Percentiles rank a stretch among this genome's conserved stretches.
phyloP scores from a whole-genome alignment of 306 rosid genomes.

The Dalbergia cochinchinensis region DNA sequence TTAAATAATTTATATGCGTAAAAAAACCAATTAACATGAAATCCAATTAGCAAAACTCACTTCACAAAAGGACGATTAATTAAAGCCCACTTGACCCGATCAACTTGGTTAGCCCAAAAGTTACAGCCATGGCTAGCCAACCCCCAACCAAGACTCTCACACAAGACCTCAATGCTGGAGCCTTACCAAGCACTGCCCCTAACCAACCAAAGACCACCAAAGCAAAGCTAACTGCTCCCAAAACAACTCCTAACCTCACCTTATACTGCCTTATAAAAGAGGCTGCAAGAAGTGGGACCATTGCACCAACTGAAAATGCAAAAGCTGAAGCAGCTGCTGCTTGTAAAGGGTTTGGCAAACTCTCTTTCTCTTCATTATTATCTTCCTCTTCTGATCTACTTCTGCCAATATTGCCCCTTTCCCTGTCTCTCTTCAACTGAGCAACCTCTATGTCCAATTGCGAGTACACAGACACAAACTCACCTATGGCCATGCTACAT shows the following conservation, averaged over 20 bases:
- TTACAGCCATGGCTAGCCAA: conserved; percentile 61
- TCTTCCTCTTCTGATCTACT: conserved; percentile 11
- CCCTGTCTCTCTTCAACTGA: conserved; percentile 50
- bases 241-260: conserved; percentile 52
- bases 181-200: conserved; percentile 57
- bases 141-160: conserved; percentile 61
- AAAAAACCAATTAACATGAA: not conserved
- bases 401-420: not conserved
- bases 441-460: conserved; percentile 56
- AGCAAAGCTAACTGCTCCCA: conserved; percentile 51
- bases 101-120: conserved; percentile 65
- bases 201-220: conserved; percentile 56
- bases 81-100: conserved; percentile 56
- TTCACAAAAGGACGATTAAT: not conserved
- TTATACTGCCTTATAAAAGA: conserved; percentile 56
- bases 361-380: conserved; percentile 35
- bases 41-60: conserved; percentile 18
- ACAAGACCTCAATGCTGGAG: conserved; percentile 51
- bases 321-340: conserved; percentile 63
- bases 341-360: conserved; percentile 58
- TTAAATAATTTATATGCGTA: too few species aligned
- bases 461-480: conserved; percentile 59
- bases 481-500: conserved; percentile 64
- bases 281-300: conserved; percentile 57
- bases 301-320: conserved; percentile 59